phyloP scores from a whole-genome alignment of 2,329 filamentous ascomycete genomes.

The Botrytis cinerea region DNA sequence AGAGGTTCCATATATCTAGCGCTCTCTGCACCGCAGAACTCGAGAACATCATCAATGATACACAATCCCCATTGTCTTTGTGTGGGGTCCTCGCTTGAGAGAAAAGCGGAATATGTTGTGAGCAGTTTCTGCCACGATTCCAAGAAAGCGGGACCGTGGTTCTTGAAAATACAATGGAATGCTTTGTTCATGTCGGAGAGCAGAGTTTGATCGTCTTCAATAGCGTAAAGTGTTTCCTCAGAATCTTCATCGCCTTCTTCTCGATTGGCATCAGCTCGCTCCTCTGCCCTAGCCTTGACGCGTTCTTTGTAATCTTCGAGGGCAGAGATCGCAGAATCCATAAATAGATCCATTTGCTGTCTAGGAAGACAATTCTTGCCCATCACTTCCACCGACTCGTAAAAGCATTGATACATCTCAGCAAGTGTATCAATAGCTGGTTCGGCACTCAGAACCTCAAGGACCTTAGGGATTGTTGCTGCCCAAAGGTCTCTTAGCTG shows the following conservation, averaged over 20 bases:
- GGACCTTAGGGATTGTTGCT: slow-evolving; percentile 81
- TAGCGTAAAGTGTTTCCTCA: slow-evolving; percentile 83
- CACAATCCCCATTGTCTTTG: slow-evolving; percentile 99
- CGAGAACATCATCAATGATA: slow-evolving; percentile 96
- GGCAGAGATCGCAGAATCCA: slow-evolving; percentile 80
- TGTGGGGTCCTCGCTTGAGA: slow-evolving; percentile 78
- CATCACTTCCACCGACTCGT: slow-evolving; percentile 93
- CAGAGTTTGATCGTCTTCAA: slow-evolving; percentile 95
- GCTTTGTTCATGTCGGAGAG: slow-evolving; percentile 99
- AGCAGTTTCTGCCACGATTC: slow-evolving; percentile 85
- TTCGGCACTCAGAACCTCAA: slow-evolving; percentile 91
- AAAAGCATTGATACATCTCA: slow-evolving; percentile 99
- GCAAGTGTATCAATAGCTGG: slow-evolving; percentile 94
- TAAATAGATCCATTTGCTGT: slow-evolving; percentile 82
- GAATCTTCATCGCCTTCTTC: slow-evolving; percentile 90
- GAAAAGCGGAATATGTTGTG: slow-evolving; percentile 81
- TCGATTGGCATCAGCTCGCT: slow-evolving; percentile 69
- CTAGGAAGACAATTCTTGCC: slow-evolving; percentile 79
- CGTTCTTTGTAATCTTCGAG: slow-evolving; percentile 92
- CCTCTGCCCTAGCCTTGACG: slow-evolving; percentile 79
- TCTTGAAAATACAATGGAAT: slow-evolving; percentile 98
- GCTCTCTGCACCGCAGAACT: slow-evolving; percentile 90
- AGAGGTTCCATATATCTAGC: slow-evolving; percentile 86
- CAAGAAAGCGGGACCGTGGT: slow-evolving; percentile 83
- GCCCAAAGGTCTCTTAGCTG: slow-evolving; percentile 83